Evolutionary conservation across 2,329 filamentous ascomycete genomes (phyloP).

Genomic region (Fusarium sp.): DNA sequence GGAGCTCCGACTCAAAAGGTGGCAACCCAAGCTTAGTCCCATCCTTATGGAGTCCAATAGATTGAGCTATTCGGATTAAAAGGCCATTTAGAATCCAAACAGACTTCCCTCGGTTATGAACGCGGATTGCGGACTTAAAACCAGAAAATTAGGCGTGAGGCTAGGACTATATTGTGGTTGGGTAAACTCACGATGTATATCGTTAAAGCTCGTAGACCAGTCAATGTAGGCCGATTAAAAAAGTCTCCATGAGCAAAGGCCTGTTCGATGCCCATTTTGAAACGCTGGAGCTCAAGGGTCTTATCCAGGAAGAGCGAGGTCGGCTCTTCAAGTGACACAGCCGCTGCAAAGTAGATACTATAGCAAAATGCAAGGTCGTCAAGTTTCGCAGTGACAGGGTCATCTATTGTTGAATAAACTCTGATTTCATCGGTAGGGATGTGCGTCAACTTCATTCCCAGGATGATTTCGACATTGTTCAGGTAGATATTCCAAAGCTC

Average conservation of each 20-base stretch:
- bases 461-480: background rate
- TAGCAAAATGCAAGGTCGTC: constrained; percentile 6
- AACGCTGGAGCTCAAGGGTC: background rate
- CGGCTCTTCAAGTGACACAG: background rate
- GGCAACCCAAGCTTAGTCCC: background rate
- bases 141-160: rapidly evolving
- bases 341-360: background rate
- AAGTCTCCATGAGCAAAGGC: background rate
- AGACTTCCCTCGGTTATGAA: background rate
- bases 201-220: background rate
- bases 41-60: background rate
- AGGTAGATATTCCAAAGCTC: background rate
- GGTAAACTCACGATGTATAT: background rate
- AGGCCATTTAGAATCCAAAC: constrained; percentile 5
- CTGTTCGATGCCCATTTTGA: background rate
- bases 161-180: no score
- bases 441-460: background rate
- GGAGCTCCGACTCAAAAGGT: background rate
- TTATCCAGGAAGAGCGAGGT: background rate
- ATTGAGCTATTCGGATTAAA: background rate
- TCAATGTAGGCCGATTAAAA: background rate
- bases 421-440: background rate
- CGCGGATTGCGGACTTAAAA: background rate
- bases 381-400: background rate
- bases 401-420: background rate